Evolutionary conservation across 768 basidiomycete species (phyloP).

Genomic region (Boletus barrowsii): DNA sequence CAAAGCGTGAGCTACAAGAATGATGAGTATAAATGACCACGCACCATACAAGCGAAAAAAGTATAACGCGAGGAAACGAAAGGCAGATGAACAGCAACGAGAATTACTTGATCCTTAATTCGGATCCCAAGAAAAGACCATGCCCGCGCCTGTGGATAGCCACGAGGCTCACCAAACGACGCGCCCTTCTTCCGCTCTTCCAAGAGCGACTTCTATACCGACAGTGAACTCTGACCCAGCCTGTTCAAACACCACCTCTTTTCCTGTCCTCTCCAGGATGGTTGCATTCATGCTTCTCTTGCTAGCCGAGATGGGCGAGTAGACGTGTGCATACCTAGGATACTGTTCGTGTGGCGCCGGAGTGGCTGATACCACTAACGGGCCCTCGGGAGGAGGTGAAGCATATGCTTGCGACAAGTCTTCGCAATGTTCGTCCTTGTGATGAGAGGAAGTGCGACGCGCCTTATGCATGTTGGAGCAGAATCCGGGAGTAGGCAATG

Average conservation of each 20-base stretch:
- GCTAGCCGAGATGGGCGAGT: conserved; percentile 13
- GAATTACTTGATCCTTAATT: conserved; percentile 14
- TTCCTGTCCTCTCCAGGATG: conserved; percentile 12
- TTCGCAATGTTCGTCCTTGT: conserved; percentile 20
- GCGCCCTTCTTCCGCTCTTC: conserved; percentile 32
- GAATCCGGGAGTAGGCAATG: conserved; percentile 16
- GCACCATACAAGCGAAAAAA: conserved; percentile 4
- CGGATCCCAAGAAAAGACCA: background rate
- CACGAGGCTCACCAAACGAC: conserved; percentile 26
- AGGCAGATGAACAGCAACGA: conserved; percentile 15
- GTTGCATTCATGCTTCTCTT: conserved; percentile 12
- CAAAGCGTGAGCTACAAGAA: background rate
- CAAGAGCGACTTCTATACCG: conserved; percentile 31
- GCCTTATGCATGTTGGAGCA: conserved; percentile 5
- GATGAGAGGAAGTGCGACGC: conserved; percentile 16
- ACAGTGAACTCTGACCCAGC: conserved; percentile 25
- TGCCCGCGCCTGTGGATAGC: background rate
- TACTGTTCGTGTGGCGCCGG: conserved; percentile 19
- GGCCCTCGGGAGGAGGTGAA: conserved; percentile 29
- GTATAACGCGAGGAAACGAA: background rate
- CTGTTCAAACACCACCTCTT: conserved; percentile 27
- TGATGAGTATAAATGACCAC: background rate
- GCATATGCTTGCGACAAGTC: conserved; percentile 31
- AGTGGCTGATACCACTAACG: conserved; percentile 18
- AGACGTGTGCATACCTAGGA: conserved; percentile 30